Percentiles rank a stretch among this genome's conserved stretches.
Conservation (phyloP, 768 basidiomycete genomes). For the Mycena kentingensis region DNA sequence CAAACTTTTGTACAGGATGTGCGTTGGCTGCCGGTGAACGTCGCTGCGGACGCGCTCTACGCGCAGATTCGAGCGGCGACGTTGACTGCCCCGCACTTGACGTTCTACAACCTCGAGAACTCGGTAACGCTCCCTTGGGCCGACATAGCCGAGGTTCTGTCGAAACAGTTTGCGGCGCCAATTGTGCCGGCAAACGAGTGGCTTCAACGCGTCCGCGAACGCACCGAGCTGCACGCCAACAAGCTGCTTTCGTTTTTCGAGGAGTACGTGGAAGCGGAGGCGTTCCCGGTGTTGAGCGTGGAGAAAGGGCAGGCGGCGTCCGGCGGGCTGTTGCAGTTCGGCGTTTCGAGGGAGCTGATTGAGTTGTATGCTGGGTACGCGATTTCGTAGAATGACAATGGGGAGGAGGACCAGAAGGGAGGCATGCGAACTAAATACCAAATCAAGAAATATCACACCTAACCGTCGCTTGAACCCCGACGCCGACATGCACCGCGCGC, state of each 20-base stretch:
- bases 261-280: neutral
- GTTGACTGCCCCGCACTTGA: neutral
- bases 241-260: constrained; percentile 12
- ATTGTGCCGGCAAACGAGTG: constrained; percentile 5
- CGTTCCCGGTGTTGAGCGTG: neutral
- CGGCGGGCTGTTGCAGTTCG: constrained; percentile 4
- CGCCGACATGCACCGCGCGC: neutral
- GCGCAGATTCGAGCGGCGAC: neutral
- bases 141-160: neutral
- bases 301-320: constrained; percentile 2
- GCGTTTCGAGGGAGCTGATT: constrained; percentile 2
- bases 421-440: no score
- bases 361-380: constrained; percentile 1
- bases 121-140: neutral
- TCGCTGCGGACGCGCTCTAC: constrained; percentile 12
- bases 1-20: neutral
- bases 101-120: constrained; percentile 14
- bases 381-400: no score
- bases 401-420: no score
- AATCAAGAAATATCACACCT: no score
- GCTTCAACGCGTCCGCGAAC: neutral
- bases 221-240: constrained; percentile 3
- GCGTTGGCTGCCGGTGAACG: constrained; percentile 16
- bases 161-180: neutral
- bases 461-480: no score